phyloP scores from a whole-genome alignment of 805 yeast species.

The Pichia manshurica region DNA sequence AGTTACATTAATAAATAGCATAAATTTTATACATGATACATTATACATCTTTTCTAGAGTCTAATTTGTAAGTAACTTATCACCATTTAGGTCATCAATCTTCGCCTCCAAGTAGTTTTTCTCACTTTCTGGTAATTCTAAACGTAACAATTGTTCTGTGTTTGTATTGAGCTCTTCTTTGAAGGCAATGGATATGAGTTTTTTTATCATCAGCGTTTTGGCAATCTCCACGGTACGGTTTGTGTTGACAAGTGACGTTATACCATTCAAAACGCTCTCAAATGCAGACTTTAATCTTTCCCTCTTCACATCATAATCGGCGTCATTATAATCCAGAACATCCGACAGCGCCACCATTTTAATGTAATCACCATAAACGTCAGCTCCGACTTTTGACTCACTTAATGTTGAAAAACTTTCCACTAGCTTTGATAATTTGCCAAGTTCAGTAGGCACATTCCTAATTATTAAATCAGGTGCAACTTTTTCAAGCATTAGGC shows the following conservation, averaged over 20 bases:
- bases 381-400: conserved; percentile 54
- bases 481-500: conserved; percentile 45
- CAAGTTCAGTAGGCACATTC: conserved; percentile 25
- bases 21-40: no score
- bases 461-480: conserved; percentile 70
- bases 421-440: conserved; percentile 33
- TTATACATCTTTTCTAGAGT: no score
- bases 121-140: conserved; percentile 45
- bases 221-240: conserved; percentile 42
- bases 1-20: no score
- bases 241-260: conserved; percentile 37
- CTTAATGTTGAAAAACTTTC: conserved; percentile 39
- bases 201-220: conserved; percentile 46
- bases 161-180: conserved; percentile 26
- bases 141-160: conserved; percentile 31
- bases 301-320: conserved; percentile 7
- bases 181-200: conserved; percentile 38
- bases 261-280: conserved; percentile 38
- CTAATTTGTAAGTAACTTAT: no score
- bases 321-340: conserved; percentile 8
- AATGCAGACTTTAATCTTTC: conserved; percentile 24
- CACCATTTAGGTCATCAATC: neutral
- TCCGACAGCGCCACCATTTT: conserved; percentile 21
- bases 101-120: conserved; percentile 25
- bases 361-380: conserved; percentile 49